These are phyloP conservation scores for Kodamaea fukazawae DNA, from an alignment of 805 yeast species.

Conservation along the genomic window DNA sequence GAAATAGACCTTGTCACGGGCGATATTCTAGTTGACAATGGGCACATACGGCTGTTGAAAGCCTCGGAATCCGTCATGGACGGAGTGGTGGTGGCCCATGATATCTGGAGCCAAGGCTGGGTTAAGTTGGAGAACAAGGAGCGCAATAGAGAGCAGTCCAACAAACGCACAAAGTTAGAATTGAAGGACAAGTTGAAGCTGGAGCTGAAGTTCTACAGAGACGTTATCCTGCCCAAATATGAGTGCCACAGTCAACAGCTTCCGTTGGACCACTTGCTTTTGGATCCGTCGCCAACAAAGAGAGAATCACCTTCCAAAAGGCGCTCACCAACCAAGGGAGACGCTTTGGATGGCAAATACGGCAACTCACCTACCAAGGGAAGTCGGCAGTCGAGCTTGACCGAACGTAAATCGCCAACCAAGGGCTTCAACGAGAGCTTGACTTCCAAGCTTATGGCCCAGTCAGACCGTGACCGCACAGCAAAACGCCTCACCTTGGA, in stretches of 20 bases:
- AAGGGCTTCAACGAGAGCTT: too few species aligned
- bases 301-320: conserved; percentile 6
- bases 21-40: conserved; percentile 59
- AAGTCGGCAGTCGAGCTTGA: too few species aligned
- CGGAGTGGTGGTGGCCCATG: conserved; percentile 15
- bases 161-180: conserved; percentile 8
- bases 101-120: conserved; percentile 40
- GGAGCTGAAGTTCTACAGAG: conserved; percentile 4
- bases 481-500: too few species aligned
- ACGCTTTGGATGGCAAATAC: too few species aligned
- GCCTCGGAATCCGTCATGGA: conserved; percentile 4
- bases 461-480: too few species aligned
- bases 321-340: not conserved
- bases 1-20: conserved; percentile 66
- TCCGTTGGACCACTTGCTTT: conserved; percentile 7
- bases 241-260: not conserved
- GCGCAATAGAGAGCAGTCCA: conserved; percentile 10
- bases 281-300: conserved; percentile 7
- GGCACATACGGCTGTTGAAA: conserved; percentile 57
- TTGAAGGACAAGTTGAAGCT: conserved; percentile 18
- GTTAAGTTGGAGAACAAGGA: conserved; percentile 23
- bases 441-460: too few species aligned
- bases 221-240: not conserved
- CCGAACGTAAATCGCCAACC: too few species aligned
- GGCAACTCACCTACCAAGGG: too few species aligned